Evolutionary conservation across 1,139 yeast species (phyloP).

Genomic region (Debaryomyces coudertii): DNA sequence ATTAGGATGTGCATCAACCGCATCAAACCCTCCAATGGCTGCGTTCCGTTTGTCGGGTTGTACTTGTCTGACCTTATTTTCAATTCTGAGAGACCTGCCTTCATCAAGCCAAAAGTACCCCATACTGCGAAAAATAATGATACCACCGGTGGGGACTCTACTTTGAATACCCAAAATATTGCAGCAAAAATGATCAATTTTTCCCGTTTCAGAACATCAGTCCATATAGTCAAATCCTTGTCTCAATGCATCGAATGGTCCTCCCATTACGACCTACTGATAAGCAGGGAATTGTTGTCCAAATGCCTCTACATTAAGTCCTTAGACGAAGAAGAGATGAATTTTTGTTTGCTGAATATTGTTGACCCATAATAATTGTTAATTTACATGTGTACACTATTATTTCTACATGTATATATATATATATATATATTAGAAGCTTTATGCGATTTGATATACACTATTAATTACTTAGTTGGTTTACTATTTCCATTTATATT

Average conservation of each 20-base stretch:
- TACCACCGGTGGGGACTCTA: conserved; percentile 15
- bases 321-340: conserved; percentile 78
- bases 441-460: background rate
- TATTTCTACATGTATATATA: background rate
- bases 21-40: conserved; percentile 72
- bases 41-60: conserved; percentile 88
- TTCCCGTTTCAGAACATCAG: conserved; percentile 75
- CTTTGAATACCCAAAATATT: conserved; percentile 19
- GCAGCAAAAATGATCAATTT: conserved; percentile 65
- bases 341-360: conserved; percentile 27
- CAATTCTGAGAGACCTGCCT: conserved; percentile 70
- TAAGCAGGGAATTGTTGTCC: conserved; percentile 66
- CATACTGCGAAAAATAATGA: conserved; percentile 9
- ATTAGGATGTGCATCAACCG: conserved; percentile 65
- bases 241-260: conserved; percentile 89
- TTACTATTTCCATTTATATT: background rate
- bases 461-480: background rate
- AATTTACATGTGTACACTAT: background rate
- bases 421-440: background rate
- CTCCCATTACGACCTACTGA: conserved; percentile 54
- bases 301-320: conserved; percentile 83
- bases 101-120: conserved; percentile 27
- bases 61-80: conserved; percentile 81
- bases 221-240: conserved; percentile 76
- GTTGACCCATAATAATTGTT: background rate